A percentile compares a stretch with the other conserved stretches of the same genome.
Conservation (phyloP, 148 eudicot species). For the Nepenthes mirabilis region DNA sequence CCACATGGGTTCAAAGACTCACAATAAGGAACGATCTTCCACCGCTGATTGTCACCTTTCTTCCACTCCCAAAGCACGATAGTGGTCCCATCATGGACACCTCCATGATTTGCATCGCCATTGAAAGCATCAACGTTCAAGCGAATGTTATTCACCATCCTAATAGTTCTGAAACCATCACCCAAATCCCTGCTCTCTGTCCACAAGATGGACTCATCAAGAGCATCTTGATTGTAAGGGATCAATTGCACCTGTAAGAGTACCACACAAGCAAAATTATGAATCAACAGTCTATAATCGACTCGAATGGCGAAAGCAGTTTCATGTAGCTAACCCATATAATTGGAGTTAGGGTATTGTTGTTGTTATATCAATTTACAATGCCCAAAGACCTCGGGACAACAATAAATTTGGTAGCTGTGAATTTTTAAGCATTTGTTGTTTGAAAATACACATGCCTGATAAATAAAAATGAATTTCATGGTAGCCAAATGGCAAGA, state of each 20-base stretch:
- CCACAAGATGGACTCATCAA: constrained; percentile 70
- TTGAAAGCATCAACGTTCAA: constrained; percentile 56
- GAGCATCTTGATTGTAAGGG: constrained; percentile 33
- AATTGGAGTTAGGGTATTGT: no score
- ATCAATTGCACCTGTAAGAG: constrained; percentile 42
- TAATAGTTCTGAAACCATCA: constrained; percentile 41
- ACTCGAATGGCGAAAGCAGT: no score
- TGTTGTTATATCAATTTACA: no score
- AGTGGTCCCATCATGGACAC: constrained; percentile 64
- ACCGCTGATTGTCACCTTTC: constrained; percentile 79
- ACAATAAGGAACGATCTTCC: constrained; percentile 63
- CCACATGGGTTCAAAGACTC: constrained; percentile 14
- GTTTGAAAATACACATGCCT: no score
- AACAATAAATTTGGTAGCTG: no score
- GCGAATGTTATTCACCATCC: constrained; percentile 51
- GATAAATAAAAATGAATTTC: no score
- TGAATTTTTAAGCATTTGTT: no score
- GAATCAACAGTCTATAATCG: no score
- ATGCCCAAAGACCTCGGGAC: no score
- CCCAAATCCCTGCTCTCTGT: constrained; percentile 60
- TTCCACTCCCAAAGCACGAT: constrained; percentile 64
- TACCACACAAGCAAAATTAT: no score
- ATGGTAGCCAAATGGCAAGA: no score
- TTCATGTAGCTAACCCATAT: no score
- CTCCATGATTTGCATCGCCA: constrained; percentile 79